Percentiles rank a stretch among this genome's conserved stretches.
Evolutionary conservation across 805 yeast species (phyloP).

Genomic region (Candida ovalis): DNA sequence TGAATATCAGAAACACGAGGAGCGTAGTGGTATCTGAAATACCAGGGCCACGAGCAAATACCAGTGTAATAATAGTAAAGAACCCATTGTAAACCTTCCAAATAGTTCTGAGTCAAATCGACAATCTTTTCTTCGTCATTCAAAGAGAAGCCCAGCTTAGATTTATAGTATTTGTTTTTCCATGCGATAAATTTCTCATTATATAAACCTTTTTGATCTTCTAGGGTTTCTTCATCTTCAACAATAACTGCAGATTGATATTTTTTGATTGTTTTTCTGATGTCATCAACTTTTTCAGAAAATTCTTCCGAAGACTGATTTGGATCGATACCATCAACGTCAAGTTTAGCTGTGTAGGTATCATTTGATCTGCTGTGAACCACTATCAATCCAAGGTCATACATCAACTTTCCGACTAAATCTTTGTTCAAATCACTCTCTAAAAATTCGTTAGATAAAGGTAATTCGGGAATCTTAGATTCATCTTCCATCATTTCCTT

Average conservation of each 20-base stretch:
- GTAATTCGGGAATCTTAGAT: constrained; percentile 40
- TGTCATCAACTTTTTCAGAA: constrained; percentile 45
- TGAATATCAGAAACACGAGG: constrained; percentile 89
- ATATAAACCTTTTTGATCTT: constrained; percentile 59
- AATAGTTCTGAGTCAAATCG: constrained; percentile 72
- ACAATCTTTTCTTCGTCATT: constrained; percentile 54
- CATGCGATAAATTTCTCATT: constrained; percentile 71
- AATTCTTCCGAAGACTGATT: constrained; percentile 65
- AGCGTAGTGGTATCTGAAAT: constrained; percentile 81
- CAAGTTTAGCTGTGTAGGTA: constrained; percentile 57
- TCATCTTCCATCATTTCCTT: constrained; percentile 32
- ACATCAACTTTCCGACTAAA: constrained; percentile 60
- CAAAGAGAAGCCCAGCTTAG: constrained; percentile 70
- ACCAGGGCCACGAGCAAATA: constrained; percentile 96
- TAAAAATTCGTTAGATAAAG: constrained; percentile 45
- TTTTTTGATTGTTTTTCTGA: constrained; percentile 53
- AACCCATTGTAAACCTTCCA: constrained; percentile 98
- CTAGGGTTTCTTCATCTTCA: constrained; percentile 52
- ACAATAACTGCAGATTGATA: constrained; percentile 63
- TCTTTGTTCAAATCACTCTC: constrained; percentile 45
- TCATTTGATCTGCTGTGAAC: constrained; percentile 58
- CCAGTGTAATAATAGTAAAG: constrained; percentile 86
- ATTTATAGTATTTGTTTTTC: constrained; percentile 82
- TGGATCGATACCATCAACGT: constrained; percentile 70
- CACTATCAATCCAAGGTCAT: constrained; percentile 62